Percentiles rank a stretch among this genome's conserved stretches.
phyloP scores from a whole-genome alignment of 306 rosid species.

The Morella rubra region DNA sequence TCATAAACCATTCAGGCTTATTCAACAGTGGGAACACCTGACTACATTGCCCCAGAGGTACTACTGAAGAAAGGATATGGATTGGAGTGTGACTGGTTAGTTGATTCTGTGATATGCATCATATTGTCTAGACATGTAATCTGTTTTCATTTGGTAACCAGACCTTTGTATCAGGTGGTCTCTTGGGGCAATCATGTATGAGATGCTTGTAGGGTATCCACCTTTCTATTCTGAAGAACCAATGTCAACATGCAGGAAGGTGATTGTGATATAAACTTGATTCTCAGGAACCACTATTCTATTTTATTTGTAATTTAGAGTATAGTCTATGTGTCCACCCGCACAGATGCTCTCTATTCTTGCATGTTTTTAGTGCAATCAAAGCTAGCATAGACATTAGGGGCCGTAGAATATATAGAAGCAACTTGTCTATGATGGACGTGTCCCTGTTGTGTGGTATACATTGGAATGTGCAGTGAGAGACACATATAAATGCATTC shows the following conservation, averaged over 20 bases:
- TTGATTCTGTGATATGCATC: slow-evolving; percentile 1
- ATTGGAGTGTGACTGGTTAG: slow-evolving; percentile 87
- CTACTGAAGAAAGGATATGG: slow-evolving; percentile 83
- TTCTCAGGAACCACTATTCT: background rate
- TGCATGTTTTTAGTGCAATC: background rate
- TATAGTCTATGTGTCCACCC: background rate
- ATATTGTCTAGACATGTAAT: slow-evolving; percentile 5
- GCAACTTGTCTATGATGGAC: background rate
- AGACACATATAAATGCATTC: background rate
- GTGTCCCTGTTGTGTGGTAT: background rate
- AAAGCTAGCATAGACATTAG: background rate
- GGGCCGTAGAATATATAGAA: background rate
- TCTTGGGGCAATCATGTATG: slow-evolving; percentile 93
- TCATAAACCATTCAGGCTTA: slow-evolving; percentile 54
- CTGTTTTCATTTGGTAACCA: slow-evolving; percentile 11
- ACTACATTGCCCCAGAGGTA: slow-evolving; percentile 90
- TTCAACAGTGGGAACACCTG: slow-evolving; percentile 92
- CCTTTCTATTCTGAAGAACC: slow-evolving; percentile 91
- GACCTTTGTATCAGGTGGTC: slow-evolving; percentile 68
- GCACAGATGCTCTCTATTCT: background rate
- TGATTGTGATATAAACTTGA: slow-evolving; percentile 26
- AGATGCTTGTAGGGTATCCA: slow-evolving; percentile 90
- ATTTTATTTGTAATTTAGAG: no score
- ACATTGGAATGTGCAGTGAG: background rate
- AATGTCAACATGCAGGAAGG: slow-evolving; percentile 86